Conservation (phyloP, 129 eudicot species). For the Ambrosia artemisiifolia region DNA sequence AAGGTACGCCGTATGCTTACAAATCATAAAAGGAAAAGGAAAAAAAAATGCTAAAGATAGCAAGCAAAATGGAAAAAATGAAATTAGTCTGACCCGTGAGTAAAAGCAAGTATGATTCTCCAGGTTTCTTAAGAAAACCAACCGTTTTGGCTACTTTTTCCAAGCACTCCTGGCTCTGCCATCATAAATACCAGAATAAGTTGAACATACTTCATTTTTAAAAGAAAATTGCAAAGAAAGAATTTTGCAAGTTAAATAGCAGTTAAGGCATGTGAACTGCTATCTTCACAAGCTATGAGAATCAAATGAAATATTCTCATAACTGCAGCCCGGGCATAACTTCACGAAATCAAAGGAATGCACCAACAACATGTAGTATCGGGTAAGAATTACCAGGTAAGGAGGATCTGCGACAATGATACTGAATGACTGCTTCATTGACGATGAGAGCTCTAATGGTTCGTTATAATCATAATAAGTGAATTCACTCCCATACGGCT, state of each 20-base stretch:
- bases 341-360: background rate
- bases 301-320: background rate
- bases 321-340: background rate
- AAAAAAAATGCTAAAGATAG: too few relatives aligned
- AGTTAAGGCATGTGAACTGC: background rate
- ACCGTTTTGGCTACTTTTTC: conserved; percentile 79
- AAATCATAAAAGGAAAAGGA: background rate
- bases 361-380: background rate
- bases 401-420: conserved; percentile 96
- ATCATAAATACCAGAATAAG: background rate
- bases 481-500: conserved; percentile 82
- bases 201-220: background rate
- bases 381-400: conserved; percentile 56
- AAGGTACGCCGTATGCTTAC: background rate
- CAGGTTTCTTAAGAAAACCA: conserved; percentile 64
- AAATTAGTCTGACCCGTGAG: conserved; percentile 60
- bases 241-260: background rate
- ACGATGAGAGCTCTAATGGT: conserved; percentile 69
- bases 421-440: conserved; percentile 65
- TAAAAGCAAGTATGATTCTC: conserved; percentile 58
- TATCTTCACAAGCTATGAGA: background rate
- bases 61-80: too few relatives aligned
- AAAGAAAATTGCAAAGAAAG: background rate
- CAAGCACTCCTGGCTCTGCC: conserved; percentile 91
- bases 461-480: conserved; percentile 82